A percentile compares a stretch with the other conserved stretches of the same genome.
Conservation (phyloP, 495 filamentous ascomycete genomes). For the Choiromyces venosus region DNA sequence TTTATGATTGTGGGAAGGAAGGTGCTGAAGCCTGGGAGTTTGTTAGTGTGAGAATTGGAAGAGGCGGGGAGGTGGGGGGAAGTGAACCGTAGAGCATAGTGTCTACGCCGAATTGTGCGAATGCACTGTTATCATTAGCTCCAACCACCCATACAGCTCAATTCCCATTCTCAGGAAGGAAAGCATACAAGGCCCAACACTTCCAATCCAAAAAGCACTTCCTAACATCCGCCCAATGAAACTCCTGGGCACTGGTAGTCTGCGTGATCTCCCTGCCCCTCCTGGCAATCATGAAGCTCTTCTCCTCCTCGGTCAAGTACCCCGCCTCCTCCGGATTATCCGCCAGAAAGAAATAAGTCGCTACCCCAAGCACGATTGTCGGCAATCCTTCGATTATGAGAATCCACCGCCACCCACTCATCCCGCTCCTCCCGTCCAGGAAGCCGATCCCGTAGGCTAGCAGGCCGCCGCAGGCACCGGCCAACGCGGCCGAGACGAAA, state of each 20-base stretch:
- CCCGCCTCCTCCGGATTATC: slow-evolving; percentile 59
- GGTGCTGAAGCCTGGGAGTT: slow-evolving; percentile 55
- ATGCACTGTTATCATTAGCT: slow-evolving; percentile 24
- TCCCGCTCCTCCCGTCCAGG: slow-evolving; percentile 62
- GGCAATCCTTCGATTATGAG: slow-evolving; percentile 70
- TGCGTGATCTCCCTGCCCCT: slow-evolving; percentile 53
- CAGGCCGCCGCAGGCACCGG: slow-evolving; percentile 70
- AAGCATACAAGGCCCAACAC: slow-evolving; percentile 55
- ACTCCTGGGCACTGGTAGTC: slow-evolving; percentile 57
- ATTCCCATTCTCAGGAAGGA: neutral
- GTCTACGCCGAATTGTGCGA: slow-evolving; percentile 62
- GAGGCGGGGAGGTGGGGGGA: neutral
- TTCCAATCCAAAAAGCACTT: slow-evolving; percentile 58
- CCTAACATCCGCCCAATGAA: slow-evolving; percentile 51
- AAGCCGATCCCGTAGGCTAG: slow-evolving; percentile 65
- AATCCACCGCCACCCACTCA: slow-evolving; percentile 61
- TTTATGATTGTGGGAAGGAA: slow-evolving; percentile 76
- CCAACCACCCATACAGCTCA: too few species aligned
- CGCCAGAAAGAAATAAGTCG: slow-evolving; percentile 58
- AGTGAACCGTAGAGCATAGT: slow-evolving; percentile 68
- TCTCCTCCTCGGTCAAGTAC: slow-evolving; percentile 60
- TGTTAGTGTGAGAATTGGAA: neutral
- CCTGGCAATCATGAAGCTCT: slow-evolving; percentile 47
- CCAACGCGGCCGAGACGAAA: slow-evolving; percentile 69
- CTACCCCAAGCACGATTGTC: slow-evolving; percentile 58